Base-by-base conservation (phyloP, 2,329 filamentous ascomycete genomes). In the Penicillium sp. region DNA sequence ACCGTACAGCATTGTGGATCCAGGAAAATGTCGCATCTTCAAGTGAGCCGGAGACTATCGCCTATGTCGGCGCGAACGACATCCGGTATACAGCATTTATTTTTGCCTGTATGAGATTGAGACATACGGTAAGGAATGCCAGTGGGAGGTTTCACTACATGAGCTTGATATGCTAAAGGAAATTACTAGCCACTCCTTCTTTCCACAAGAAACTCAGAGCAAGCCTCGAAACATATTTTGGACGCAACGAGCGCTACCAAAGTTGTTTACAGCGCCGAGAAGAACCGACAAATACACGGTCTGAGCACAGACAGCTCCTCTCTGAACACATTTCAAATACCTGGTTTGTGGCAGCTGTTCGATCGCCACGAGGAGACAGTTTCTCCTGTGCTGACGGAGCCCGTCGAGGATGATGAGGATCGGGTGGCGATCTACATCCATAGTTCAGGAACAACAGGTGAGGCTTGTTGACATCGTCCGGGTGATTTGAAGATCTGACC, bases 401-500 rank as follows among this genome's bases (percentile, higher is more conserved):
- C 61, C 2, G 65, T 53, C 26, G 46, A 62, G 7, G 60, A 68
- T 13, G 59, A 51, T 0, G 62, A 67, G 36, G 48, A 70, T 18
- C 55, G 67, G 6, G 49, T 61, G 7, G 59, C 63, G 11, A 42
- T 67, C 8, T 67, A 71, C 16, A 65, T 70, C 26, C 71, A 73
- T 48, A 72, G 69, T 16, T 72, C 70, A 8, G 71, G 71, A 5
- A 70, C 69, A 8, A 72, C 70, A 16, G 70, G 70, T 65, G 43
- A 39, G 6, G 2, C 21, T 2, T 28, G 3, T 8, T 9, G 23
- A 13, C 37, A 24, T 23, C n/a, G 2, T 28, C 14, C 5, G 23
- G 24, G 18, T 26, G 3, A 28, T 24, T 24, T 16, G 4, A 24
- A 39, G 9, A 28, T 19, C 26, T 18, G 18, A 18, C 16, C n/a